These are phyloP conservation scores for Herpetomonas muscarum DNA, from an alignment of 208 protist genomes.

Conservation along the genomic window DNA sequence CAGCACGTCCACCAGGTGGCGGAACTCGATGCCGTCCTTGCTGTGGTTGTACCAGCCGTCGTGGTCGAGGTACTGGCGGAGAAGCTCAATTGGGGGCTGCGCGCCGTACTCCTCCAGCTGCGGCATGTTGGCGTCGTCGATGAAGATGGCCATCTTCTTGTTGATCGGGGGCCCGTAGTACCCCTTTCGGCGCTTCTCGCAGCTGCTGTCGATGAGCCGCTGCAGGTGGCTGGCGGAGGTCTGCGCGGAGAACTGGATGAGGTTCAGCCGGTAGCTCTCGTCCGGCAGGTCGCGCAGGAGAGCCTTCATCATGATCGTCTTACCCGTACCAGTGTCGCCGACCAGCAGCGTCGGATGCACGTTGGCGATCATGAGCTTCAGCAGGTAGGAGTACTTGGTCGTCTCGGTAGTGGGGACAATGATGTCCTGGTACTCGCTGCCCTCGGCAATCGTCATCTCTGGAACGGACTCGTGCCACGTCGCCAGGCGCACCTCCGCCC, in stretches of 20 bases:
- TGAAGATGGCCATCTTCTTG: slow-evolving; percentile 94
- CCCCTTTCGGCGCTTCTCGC: slow-evolving; percentile 94
- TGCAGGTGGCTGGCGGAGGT: slow-evolving; percentile 92
- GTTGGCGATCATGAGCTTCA: slow-evolving; percentile 79
- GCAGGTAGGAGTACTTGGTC: slow-evolving; percentile 89
- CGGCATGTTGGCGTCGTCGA: slow-evolving; percentile 97
- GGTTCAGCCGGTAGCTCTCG: slow-evolving; percentile 80
- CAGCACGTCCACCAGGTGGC: slow-evolving; percentile 86
- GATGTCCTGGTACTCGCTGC: slow-evolving; percentile 90
- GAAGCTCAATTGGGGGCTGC: slow-evolving; percentile 96
- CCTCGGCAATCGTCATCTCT: slow-evolving; percentile 76
- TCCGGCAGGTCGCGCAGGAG: slow-evolving; percentile 77
- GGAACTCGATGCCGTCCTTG: slow-evolving; percentile 89
- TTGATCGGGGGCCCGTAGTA: slow-evolving; percentile 94
- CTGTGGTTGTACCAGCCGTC: slow-evolving; percentile 95
- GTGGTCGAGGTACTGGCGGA: slow-evolving; percentile 96
- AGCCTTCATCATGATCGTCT: slow-evolving; percentile 93
- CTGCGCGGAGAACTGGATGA: slow-evolving; percentile 95
- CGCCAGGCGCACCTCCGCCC: slow-evolving; percentile 67
- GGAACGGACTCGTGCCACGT: slow-evolving; percentile 81
- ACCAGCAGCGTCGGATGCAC: slow-evolving; percentile 85
- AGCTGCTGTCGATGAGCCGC: slow-evolving; percentile 91
- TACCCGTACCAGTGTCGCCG: slow-evolving; percentile 95
- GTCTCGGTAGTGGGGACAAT: slow-evolving; percentile 95
- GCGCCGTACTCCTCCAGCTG: slow-evolving; percentile 95